phyloP scores from a whole-genome alignment of 1,284 basidiomycete species.

The Trichosporon sp. region DNA sequence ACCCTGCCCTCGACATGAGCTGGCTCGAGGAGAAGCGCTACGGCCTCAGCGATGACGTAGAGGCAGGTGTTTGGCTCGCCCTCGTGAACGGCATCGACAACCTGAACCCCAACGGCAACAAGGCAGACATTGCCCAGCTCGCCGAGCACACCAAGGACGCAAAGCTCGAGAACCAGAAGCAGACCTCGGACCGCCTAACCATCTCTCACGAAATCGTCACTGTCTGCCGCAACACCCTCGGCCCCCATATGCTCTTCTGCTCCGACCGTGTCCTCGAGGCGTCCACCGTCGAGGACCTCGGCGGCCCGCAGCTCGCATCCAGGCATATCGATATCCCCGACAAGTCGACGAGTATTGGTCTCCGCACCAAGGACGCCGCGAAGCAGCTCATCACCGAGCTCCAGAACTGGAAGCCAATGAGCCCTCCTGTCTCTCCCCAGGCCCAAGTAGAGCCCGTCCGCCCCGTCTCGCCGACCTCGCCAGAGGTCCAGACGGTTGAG shows the following conservation, averaged over 20 bases:
- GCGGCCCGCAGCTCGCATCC: conserved; percentile 28
- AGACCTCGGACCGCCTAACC: conserved; percentile 31
- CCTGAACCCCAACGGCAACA: conserved; percentile 21
- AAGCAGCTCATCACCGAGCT: conserved; percentile 20
- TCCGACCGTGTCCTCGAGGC: conserved; percentile 26
- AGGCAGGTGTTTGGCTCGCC: conserved; percentile 32
- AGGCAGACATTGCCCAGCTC: conserved; percentile 20
- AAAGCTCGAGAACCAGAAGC: conserved; percentile 26
- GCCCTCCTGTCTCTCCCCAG: conserved; percentile 7
- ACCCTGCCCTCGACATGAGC: conserved; percentile 30
- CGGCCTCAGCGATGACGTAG: conserved; percentile 29
- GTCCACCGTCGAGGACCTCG: conserved; percentile 28
- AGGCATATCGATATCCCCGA: conserved; percentile 17
- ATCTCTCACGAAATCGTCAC: conserved; percentile 30
- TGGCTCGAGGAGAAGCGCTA: conserved; percentile 33
- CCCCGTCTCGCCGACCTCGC: conserved; percentile 5
- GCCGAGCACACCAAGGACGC: conserved; percentile 11
- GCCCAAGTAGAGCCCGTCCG: neutral
- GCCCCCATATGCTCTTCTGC: conserved; percentile 30
- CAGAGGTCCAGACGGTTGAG: neutral
- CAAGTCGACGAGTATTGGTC: conserved; percentile 14
- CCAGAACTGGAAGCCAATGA: conserved; percentile 12
- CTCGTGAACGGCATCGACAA: conserved; percentile 33
- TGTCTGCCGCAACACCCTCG: conserved; percentile 29
- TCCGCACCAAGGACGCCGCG: conserved; percentile 4